A percentile compares a stretch with the other conserved stretches of the same genome.
These are phyloP conservation scores for Pichia sp. DNA, from an alignment of 1,139 yeast species.

Conservation along the genomic window DNA sequence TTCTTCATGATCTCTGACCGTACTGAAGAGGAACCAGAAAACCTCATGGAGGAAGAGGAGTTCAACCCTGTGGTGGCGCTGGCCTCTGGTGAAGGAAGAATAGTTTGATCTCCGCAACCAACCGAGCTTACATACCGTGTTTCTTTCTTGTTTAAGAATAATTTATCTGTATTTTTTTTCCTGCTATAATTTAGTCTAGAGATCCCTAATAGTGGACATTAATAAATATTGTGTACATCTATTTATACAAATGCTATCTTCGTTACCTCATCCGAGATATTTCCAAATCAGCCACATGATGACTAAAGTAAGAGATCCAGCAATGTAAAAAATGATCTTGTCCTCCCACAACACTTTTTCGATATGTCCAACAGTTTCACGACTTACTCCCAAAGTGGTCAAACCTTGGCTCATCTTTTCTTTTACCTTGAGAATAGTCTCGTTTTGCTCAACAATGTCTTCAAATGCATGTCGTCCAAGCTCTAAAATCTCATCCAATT, in stretches of 20 bases:
- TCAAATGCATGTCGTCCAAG: conserved; percentile 86
- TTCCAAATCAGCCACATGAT: conserved; percentile 67
- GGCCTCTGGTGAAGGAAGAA: conserved; percentile 14
- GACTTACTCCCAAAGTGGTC: conserved; percentile 80
- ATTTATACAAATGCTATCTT: too few relatives aligned
- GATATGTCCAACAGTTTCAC: conserved; percentile 75
- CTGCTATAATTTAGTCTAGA: not conserved
- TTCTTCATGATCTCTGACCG: conserved; percentile 43
- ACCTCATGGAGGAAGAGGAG: conserved; percentile 14
- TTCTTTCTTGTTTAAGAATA: not conserved
- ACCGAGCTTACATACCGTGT: not conserved
- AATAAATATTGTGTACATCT: too few relatives aligned
- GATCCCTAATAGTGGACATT: too few relatives aligned
- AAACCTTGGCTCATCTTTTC: conserved; percentile 64
- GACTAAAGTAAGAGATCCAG: conserved; percentile 58
- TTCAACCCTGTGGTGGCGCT: conserved; percentile 8
- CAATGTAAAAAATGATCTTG: conserved; percentile 81
- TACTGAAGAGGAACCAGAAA: conserved; percentile 34
- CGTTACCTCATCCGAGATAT: conserved; percentile 53
- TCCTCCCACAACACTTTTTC: conserved; percentile 87
- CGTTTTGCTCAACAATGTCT: conserved; percentile 82
- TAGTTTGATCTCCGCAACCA: not conserved
- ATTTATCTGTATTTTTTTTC: not conserved
- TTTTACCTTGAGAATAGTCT: conserved; percentile 61
- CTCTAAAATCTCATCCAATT: conserved; percentile 82